Conservation (phyloP, 192 early-diverging fungal genomes). For the Entomortierella parvispora region DNA sequence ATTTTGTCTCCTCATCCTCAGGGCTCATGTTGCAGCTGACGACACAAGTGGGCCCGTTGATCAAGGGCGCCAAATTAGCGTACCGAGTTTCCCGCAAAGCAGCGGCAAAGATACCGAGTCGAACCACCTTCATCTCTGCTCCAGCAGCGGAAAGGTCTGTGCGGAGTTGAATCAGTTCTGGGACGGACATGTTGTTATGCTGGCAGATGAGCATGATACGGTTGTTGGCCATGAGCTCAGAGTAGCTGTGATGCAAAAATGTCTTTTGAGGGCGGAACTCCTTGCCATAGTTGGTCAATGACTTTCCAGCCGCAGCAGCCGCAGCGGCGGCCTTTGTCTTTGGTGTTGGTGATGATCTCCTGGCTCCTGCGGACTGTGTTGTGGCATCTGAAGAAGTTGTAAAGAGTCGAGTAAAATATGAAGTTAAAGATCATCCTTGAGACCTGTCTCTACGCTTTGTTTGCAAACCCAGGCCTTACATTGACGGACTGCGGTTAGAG, state of each 20-base stretch:
- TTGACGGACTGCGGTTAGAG: conserved; percentile 25
- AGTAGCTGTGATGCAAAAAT: conserved; percentile 60
- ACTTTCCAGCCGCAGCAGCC: conserved; percentile 33
- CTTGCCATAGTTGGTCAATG: conserved; percentile 51
- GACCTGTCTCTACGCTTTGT: background rate
- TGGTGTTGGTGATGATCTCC: conserved; percentile 10
- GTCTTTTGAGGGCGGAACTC: conserved; percentile 58
- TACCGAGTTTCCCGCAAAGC: conserved; percentile 56
- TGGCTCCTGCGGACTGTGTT: conserved; percentile 16
- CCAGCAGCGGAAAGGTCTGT: conserved; percentile 49
- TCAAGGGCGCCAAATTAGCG: conserved; percentile 59
- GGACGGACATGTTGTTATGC: conserved; percentile 69
- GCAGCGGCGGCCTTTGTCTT: conserved; percentile 10
- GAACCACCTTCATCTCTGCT: conserved; percentile 56
- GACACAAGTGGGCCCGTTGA: conserved; percentile 63
- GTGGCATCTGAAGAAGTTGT: conserved; percentile 25
- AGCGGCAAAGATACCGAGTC: conserved; percentile 59
- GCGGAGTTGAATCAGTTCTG: conserved; percentile 61
- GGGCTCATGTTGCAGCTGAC: conserved; percentile 54
- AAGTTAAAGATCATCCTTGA: background rate
- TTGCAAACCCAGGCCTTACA: conserved; percentile 8
- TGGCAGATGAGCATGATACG: conserved; percentile 64
- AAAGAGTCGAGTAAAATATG: background rate
- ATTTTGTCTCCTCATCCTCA: conserved; percentile 53
- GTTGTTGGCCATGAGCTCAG: conserved; percentile 55